Percentiles rank a stretch among this genome's conserved stretches.
phyloP scores from a whole-genome alignment of 1,284 basidiomycete species.

The Ganoderma boninense region DNA sequence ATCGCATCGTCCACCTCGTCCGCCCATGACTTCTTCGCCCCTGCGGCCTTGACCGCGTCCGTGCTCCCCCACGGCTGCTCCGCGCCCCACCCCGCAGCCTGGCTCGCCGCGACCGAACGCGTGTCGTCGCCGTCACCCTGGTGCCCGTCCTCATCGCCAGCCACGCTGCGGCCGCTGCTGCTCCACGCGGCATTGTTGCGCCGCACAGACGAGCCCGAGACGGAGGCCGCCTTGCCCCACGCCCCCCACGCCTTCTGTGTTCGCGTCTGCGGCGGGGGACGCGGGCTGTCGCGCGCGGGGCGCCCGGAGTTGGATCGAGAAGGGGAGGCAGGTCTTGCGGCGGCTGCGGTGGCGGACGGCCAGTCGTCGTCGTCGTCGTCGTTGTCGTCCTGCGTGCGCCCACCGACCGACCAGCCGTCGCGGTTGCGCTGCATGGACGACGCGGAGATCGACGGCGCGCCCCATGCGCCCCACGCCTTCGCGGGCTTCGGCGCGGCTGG shows the following conservation, averaged over 20 bases:
- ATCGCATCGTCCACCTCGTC: constrained; percentile 27
- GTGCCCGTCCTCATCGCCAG: background rate
- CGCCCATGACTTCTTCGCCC: constrained; percentile 24
- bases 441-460: constrained; percentile 26
- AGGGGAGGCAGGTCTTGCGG: background rate
- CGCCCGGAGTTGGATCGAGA: background rate
- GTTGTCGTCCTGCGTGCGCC: constrained; percentile 13
- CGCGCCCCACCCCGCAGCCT: constrained; percentile 10
- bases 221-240: constrained; percentile 26
- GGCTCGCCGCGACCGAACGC: constrained; percentile 3
- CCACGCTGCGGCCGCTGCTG: constrained; percentile 15
- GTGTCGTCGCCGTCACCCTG: background rate
- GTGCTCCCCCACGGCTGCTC: constrained; percentile 24
- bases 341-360: background rate
- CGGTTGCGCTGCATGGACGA: constrained; percentile 25
- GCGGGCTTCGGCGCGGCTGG: background rate
- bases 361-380: constrained; percentile 1
- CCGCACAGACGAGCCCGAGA: constrained; percentile 24
- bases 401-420: constrained; percentile 28
- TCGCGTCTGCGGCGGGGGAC: background rate
- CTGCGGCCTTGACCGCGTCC: constrained; percentile 15
- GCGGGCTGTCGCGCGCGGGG: background rate
- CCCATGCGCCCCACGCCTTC: constrained; percentile 21
- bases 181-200: constrained; percentile 31
- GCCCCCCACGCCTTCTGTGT: background rate